Evolutionary conservation across 306 rosid genomes (phyloP), one percentile per base, ranked within the genome.

Genomic region (Rosa persica): DNA sequence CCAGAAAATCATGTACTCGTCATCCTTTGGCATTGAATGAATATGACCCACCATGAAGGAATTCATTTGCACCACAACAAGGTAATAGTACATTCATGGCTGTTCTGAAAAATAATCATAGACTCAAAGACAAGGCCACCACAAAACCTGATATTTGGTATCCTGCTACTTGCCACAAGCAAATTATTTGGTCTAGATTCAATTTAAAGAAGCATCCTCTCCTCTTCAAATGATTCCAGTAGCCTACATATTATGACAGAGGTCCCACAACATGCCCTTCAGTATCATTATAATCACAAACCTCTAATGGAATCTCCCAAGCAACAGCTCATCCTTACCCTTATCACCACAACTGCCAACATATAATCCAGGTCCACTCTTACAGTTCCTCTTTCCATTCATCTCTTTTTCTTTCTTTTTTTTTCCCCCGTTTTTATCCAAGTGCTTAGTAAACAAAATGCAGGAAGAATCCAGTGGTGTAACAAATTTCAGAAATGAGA

Each of bases 181-280:
- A 1, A 19, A 67, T 17, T 40, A 5, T 42, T 20, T 66, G 70
- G 51, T 40, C 43, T 67, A 19, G 51, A 17, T 40, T 67, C 10
- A 62, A 5, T 62, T 34, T 62, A 62, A 19, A 40, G 54, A 48
- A 42, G 43, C 51, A 38, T 12, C 25, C n/a, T 62, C 46, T 44
- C 34, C 67, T 67, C 73, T 20, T 61, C 71, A 61, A 20, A 54
- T 5, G 15, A 54, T 11, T 49, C 61, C 25, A 62, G 44, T 57
- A 43, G 23, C 75, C 67, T 64, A 44, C 34, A 44, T 42, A n/a
- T 34, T 12, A 66, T 17, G 68, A 54, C 66, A 67, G 67, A 57
- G 68, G 74, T 44, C 83, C 83, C 54, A 79, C 83, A 79, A 61
- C 67, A 70, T 43, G 80, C 15, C 78, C 9, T 69, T 10, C 43